Percentiles rank a stretch among this genome's conserved stretches.
These are phyloP conservation scores for Apodospora peruviana DNA, from an alignment of 495 filamentous ascomycete species.

Conservation along the genomic window DNA sequence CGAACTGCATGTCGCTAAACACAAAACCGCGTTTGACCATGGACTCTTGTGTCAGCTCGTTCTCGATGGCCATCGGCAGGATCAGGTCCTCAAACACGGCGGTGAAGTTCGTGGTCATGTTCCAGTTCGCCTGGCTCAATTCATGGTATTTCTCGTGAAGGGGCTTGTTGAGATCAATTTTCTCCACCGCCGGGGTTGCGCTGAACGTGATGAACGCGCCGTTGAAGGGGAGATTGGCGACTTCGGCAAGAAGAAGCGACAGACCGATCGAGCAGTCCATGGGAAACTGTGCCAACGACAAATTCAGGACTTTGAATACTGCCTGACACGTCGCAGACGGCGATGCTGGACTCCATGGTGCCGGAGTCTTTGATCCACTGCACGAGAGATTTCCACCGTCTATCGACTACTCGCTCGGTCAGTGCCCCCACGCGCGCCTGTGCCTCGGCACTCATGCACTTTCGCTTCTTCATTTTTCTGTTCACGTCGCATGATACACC, in stretches of 20 bases:
- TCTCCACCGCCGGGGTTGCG: constrained; percentile 19
- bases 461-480: no score
- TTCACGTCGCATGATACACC: no score
- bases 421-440: constrained; percentile 9
- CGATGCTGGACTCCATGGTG: constrained; percentile 35
- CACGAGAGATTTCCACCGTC: constrained; percentile 44
- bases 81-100: constrained; percentile 40
- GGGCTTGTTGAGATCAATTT: constrained; percentile 22
- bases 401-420: constrained; percentile 24
- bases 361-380: constrained; percentile 41
- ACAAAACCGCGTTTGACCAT: constrained; percentile 48
- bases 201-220: constrained; percentile 43
- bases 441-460: no score
- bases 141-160: constrained; percentile 26
- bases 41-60: constrained; percentile 32
- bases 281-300: constrained; percentile 34
- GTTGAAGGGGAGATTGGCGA: constrained; percentile 37
- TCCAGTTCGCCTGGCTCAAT: constrained; percentile 22
- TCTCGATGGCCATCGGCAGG: constrained; percentile 37
- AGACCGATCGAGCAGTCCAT: constrained; percentile 43
- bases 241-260: constrained; percentile 39
- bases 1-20: constrained; percentile 46
- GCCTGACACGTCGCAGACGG: constrained; percentile 42
- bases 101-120: constrained; percentile 37
- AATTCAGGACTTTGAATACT: constrained; percentile 32